Base-by-base conservation (phyloP, 495 filamentous ascomycete species). In the Aspergillus campestris region DNA sequence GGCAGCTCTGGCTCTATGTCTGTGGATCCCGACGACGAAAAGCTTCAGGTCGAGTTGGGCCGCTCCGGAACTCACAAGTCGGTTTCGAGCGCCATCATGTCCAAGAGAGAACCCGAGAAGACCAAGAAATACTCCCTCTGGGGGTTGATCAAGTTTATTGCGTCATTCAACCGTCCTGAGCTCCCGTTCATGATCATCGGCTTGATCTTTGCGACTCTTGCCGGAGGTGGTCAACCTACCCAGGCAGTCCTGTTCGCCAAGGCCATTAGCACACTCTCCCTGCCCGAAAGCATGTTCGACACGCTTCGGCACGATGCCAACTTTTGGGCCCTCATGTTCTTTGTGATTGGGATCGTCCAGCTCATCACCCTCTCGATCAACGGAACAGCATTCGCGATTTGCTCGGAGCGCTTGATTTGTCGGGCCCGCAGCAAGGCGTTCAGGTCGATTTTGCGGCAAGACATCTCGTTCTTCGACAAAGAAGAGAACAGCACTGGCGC, bases 241-340 rank as follows among this genome's bases (percentile, higher is more conserved):
- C 89, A 95, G 62, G 80, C 89, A 13, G 82, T 96, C 49, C 84
- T 97, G 60, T 94, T 95, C 52, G 85, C 88, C 51, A 94, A 95
- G 60, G 77, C 85, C 24, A 90, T 98, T 62, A 78, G 61, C 27
- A 69, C 85, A 1, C 65, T 89, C 9, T 78, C 82, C 1, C 60
- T 71, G 5, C 79, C 74, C 9, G 53, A 55, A 10, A 46, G 34
- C 5, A 31, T 67, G 55, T 78, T 64, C 47, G 71, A 32, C 34
- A 60, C 72, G 48, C 61, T 94, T 32, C 74, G 82, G 39, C 70
- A 74, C 3, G 79, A 86, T 34, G 80, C 80, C 34, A 80, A 92
- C 50, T 97, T 96, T 64, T 98, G 92, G 91, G 80, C 78, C 31
- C 61, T 82, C 46, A 95, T 98, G 89, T 98, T 92, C 61, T 75